These are phyloP conservation scores for Berberis vulgaris DNA, from an alignment of 164 flowering plant genomes.

Conservation along the genomic window DNA sequence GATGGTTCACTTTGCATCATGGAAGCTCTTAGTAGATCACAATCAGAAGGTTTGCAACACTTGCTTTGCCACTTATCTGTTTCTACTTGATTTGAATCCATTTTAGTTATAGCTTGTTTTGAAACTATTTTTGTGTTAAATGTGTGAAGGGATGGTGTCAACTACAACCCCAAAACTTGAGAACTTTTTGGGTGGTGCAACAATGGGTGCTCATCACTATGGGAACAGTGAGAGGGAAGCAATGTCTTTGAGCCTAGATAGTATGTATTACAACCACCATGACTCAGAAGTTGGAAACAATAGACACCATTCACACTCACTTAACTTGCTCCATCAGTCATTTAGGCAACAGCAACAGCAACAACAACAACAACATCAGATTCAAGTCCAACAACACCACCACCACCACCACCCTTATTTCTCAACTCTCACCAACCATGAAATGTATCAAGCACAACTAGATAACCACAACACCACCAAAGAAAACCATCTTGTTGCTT, in stretches of 20 bases:
- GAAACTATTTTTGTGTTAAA: neutral
- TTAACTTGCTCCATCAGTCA: slow-evolving; percentile 20
- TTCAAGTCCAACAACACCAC: slow-evolving; percentile 25
- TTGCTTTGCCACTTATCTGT: neutral
- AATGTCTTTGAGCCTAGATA: slow-evolving; percentile 69
- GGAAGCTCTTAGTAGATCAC: slow-evolving; percentile 65
- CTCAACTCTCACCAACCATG: slow-evolving; percentile 25
- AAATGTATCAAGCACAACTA: slow-evolving; percentile 26
- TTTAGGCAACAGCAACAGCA: slow-evolving; percentile 19
- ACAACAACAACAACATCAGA: slow-evolving; percentile 6
- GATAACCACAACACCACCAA: slow-evolving; percentile 18
- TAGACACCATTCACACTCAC: slow-evolving; percentile 21
- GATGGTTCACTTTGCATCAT: slow-evolving; percentile 90
- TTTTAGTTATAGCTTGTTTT: neutral
- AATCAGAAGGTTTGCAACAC: slow-evolving; percentile 34
- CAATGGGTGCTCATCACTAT: slow-evolving; percentile 40
- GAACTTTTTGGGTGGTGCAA: slow-evolving; percentile 70
- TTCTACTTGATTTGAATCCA: neutral
- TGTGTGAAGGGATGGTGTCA: slow-evolving; percentile 42
- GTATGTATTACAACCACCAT: slow-evolving; percentile 55
- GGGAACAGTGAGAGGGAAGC: slow-evolving; percentile 37
- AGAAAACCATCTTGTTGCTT: slow-evolving; percentile 23
- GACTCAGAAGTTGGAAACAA: slow-evolving; percentile 23
- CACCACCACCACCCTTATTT: slow-evolving; percentile 19
- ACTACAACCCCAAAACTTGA: slow-evolving; percentile 69